phyloP scores from a whole-genome alignment of 441 rosid species.

The Arabidopsis lyrata region DNA sequence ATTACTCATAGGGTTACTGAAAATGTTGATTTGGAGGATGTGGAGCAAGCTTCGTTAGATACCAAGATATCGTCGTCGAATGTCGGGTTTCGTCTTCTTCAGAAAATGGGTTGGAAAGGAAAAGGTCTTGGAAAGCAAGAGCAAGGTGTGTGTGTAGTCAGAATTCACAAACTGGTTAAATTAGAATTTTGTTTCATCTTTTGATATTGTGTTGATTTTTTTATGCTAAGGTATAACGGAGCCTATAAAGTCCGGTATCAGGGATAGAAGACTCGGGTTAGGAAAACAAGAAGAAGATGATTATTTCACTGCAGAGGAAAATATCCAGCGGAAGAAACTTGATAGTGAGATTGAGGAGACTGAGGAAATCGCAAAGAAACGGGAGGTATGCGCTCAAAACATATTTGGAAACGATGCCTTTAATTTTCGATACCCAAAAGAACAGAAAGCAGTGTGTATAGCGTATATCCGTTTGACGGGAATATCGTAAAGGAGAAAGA shows the following conservation, averaged over 20 bases:
- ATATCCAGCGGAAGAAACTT: slow-evolving; percentile 81
- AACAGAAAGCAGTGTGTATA: slow-evolving; percentile 90
- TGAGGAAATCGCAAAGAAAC: slow-evolving; percentile 83
- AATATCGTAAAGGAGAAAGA: slow-evolving; percentile 65
- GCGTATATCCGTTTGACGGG: slow-evolving; percentile 71
- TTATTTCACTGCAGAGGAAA: slow-evolving; percentile 90
- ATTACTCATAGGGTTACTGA: slow-evolving; percentile 74
- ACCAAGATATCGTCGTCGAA: slow-evolving; percentile 79
- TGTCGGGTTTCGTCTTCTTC: slow-evolving; percentile 91
- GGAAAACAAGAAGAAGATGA: slow-evolving; percentile 97
- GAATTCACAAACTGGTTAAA: background rate
- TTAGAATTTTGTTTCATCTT: background rate
- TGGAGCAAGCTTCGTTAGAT: slow-evolving; percentile 89
- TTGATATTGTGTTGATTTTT: slow-evolving; percentile 21
- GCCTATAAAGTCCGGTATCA: slow-evolving; percentile 87
- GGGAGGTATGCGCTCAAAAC: slow-evolving; percentile 79
- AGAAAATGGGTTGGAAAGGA: slow-evolving; percentile 99
- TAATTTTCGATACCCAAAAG: slow-evolving; percentile 54
- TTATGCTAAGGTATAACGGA: slow-evolving; percentile 64
- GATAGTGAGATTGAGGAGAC: slow-evolving; percentile 91
- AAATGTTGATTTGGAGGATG: slow-evolving; percentile 85
- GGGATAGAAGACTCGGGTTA: slow-evolving; percentile 83
- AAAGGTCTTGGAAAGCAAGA: slow-evolving; percentile 95
- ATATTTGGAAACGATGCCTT: slow-evolving; percentile 59
- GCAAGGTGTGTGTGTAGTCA: slow-evolving; percentile 63